Conservation (phyloP, 2,329 filamentous ascomycete genomes). For the Aspergillus nomiae region DNA sequence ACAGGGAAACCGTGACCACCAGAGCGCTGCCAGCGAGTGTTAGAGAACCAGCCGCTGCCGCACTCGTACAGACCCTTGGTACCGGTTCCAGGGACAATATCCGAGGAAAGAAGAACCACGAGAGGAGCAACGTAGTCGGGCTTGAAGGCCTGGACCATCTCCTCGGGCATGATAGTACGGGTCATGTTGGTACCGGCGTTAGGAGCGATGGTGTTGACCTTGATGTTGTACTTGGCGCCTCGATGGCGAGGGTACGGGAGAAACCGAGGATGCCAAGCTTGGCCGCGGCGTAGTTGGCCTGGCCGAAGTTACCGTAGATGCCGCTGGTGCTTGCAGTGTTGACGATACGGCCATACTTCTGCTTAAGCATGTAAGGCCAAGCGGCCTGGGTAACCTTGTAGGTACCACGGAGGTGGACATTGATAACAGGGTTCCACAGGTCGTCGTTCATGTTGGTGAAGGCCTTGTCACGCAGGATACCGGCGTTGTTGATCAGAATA, state of each 20-base stretch:
- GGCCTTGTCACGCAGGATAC: slow-evolving; percentile 96
- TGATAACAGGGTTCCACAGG: slow-evolving; percentile 88
- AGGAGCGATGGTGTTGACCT: slow-evolving; percentile 95
- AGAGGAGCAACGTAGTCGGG: slow-evolving; percentile 96
- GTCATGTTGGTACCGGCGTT: slow-evolving; percentile 98
- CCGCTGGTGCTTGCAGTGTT: slow-evolving; percentile 97
- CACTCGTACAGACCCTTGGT: slow-evolving; percentile 93
- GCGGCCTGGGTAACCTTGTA: slow-evolving; percentile 97
- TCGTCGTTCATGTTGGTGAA: slow-evolving; percentile 97
- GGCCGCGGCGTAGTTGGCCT: slow-evolving; percentile 93
- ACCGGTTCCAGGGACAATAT: slow-evolving; percentile 79
- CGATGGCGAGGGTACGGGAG: slow-evolving; percentile 86
- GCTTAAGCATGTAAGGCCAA: slow-evolving; percentile 96
- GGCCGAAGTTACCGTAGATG: slow-evolving; percentile 98
- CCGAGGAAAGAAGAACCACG: slow-evolving; percentile 81
- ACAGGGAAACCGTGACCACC: slow-evolving; percentile 90
- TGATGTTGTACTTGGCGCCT: slow-evolving; percentile 97
- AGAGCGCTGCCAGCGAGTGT: slow-evolving; percentile 91
- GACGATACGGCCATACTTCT: slow-evolving; percentile 95
- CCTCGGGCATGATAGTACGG: slow-evolving; percentile 88
- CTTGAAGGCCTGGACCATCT: slow-evolving; percentile 98
- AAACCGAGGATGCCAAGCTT: slow-evolving; percentile 94
- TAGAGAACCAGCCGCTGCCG: slow-evolving; percentile 88
- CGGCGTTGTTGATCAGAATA: slow-evolving; percentile 96
- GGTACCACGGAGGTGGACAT: slow-evolving; percentile 89